Conservation (phyloP, 2,329 filamentous ascomycete genomes). For the Chrysoporthe cubensis region DNA sequence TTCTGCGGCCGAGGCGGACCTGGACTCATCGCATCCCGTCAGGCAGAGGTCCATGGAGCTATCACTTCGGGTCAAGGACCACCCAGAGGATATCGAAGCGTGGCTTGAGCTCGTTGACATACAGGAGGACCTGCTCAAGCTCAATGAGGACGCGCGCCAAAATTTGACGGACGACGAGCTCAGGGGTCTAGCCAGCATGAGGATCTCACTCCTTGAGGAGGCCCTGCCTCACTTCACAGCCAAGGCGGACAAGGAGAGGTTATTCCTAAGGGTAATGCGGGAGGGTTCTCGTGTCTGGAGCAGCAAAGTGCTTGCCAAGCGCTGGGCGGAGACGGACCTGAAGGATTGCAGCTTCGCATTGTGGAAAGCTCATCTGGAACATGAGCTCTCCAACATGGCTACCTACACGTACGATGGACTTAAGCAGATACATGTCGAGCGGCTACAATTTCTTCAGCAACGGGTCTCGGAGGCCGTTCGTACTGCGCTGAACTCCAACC, state of each 20-base stretch:
- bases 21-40: slow-evolving; percentile 48
- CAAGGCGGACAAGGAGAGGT: slow-evolving; percentile 55
- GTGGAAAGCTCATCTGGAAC: slow-evolving; percentile 76
- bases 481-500: too few relatives aligned
- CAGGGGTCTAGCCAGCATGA: slow-evolving; percentile 75
- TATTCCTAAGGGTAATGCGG: slow-evolving; percentile 71
- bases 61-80: slow-evolving; percentile 63
- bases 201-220: slow-evolving; percentile 77
- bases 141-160: slow-evolving; percentile 48
- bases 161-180: slow-evolving; percentile 62
- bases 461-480: slow-evolving; percentile 20
- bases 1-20: slow-evolving; percentile 40
- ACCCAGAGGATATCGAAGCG: slow-evolving; percentile 67
- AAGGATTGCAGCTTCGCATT: slow-evolving; percentile 61
- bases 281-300: slow-evolving; percentile 80
- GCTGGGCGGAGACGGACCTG: slow-evolving; percentile 66
- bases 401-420: slow-evolving; percentile 71
- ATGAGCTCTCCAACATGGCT: slow-evolving; percentile 69
- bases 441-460: slow-evolving; percentile 49
- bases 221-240: slow-evolving; percentile 64
- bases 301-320: slow-evolving; percentile 58
- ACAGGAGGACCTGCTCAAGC: slow-evolving; percentile 69
- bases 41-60: slow-evolving; percentile 64
- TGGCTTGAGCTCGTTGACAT: slow-evolving; percentile 83
- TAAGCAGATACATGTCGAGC: slow-evolving; percentile 61